Conservation (phyloP, 1,284 basidiomycete genomes). For the Hymenochaete sp. region DNA sequence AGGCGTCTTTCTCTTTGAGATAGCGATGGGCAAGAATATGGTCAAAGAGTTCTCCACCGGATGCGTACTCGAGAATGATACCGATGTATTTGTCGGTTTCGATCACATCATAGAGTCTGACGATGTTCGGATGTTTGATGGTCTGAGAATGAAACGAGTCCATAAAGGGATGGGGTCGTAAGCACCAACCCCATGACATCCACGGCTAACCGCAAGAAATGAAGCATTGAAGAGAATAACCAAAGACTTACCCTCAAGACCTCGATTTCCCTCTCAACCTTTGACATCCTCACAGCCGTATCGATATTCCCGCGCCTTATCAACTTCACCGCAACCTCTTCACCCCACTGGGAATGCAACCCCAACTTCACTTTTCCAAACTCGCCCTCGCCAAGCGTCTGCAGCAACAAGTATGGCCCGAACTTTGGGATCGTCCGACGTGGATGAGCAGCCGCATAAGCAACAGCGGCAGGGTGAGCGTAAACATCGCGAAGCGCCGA, state of each 20-base stretch:
- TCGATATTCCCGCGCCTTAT: constrained; percentile 93
- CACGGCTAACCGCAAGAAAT: constrained; percentile 1
- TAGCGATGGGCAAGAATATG: constrained; percentile 98
- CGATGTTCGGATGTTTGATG: constrained; percentile 97
- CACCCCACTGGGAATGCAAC: constrained; percentile 88
- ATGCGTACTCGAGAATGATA: constrained; percentile 98
- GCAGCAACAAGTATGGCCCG: constrained; percentile 89
- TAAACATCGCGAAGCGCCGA: constrained; percentile 72
- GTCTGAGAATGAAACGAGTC: constrained; percentile 40
- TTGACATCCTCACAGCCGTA: constrained; percentile 78
- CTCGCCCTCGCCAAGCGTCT: constrained; percentile 96
- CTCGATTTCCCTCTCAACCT: constrained; percentile 97
- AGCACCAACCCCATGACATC: background rate
- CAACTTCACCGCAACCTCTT: constrained; percentile 99
- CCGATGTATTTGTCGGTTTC: constrained; percentile 99
- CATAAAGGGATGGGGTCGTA: too few relatives aligned
- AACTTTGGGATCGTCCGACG: constrained; percentile 84
- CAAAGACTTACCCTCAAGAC: constrained; percentile 76
- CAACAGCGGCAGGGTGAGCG: constrained; percentile 77
- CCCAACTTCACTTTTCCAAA: constrained; percentile 99
- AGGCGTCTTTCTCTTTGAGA: constrained; percentile 90
- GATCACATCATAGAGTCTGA: constrained; percentile 96
- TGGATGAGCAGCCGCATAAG: constrained; percentile 80
- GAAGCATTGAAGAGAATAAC: constrained; percentile 9
- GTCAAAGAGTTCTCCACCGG: constrained; percentile 97